phyloP scores from a whole-genome alignment of 2,329 filamentous ascomycete genomes.

The Ophiostoma sp. region DNA sequence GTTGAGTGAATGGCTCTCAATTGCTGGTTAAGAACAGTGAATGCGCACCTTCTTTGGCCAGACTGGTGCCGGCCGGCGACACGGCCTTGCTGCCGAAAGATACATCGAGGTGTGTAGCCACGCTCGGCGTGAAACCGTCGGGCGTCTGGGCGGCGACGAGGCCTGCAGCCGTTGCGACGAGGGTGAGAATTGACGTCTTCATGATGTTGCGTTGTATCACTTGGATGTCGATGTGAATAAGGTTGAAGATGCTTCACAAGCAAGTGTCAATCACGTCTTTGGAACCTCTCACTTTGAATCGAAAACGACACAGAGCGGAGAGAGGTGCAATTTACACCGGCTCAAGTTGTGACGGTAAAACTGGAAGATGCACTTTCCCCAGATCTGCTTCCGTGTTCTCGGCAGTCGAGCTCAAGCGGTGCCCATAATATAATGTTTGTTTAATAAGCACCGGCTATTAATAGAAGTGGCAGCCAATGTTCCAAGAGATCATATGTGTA shows the following conservation, averaged over 20 bases:
- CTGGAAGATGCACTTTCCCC: too few relatives aligned
- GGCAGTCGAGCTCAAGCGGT: background rate
- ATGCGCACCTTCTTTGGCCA: slow-evolving; percentile 32
- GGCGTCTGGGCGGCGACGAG: slow-evolving; percentile 32
- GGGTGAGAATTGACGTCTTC: background rate
- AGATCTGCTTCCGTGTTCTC: background rate
- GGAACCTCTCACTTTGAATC: background rate
- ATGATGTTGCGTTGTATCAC: background rate
- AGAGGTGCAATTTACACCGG: background rate
- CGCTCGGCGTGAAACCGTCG: slow-evolving; percentile 31
- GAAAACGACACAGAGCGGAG: background rate
- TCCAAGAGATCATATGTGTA: background rate
- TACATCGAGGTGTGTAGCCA: slow-evolving; percentile 31
- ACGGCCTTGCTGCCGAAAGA: slow-evolving; percentile 34
- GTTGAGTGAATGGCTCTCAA: too few relatives aligned
- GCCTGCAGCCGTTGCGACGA: background rate
- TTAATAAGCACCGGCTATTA: background rate
- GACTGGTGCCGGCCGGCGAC: slow-evolving; percentile 30
- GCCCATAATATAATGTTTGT: background rate
- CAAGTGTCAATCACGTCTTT: background rate
- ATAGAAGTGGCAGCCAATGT: background rate
- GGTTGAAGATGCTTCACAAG: background rate
- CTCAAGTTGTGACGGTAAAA: slow-evolving; percentile 8
- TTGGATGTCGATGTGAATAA: background rate
- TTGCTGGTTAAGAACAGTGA: too few relatives aligned